A percentile compares a stretch with the other conserved stretches of the same genome.
phyloP scores from a whole-genome alignment of 140 eudicot species.

The Ambrosia hybrid region DNA sequence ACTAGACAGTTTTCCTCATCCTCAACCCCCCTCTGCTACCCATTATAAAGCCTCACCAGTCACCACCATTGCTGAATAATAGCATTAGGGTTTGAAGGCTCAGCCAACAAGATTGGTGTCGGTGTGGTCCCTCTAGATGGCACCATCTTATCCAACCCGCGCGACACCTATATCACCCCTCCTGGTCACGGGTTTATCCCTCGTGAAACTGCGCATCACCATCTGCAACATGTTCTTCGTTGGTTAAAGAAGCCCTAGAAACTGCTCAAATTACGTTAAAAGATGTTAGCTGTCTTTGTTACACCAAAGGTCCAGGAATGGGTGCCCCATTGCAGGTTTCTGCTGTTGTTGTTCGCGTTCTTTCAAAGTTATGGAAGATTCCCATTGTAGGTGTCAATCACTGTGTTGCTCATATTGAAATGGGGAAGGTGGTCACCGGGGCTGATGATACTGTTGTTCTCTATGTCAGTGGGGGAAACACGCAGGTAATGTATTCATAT shows the following conservation, averaged over 20 bases:
- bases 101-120: slow-evolving; percentile 94
- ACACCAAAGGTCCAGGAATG: slow-evolving; percentile 98
- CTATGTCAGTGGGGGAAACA: slow-evolving; percentile 96
- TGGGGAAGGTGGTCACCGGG: slow-evolving; percentile 94
- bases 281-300: slow-evolving; percentile 80
- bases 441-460: slow-evolving; percentile 90
- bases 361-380: slow-evolving; percentile 89
- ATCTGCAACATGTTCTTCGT: slow-evolving; percentile 71
- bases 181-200: slow-evolving; percentile 96
- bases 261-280: slow-evolving; percentile 54
- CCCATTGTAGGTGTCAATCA: slow-evolving; percentile 92
- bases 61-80: slow-evolving; percentile 31
- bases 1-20: no score
- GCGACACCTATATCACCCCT: slow-evolving; percentile 97
- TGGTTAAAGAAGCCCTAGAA: slow-evolving; percentile 64
- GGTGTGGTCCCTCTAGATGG: slow-evolving; percentile 87
- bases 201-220: slow-evolving; percentile 94
- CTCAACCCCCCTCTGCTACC: no score
- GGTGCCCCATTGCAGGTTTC: slow-evolving; percentile 87
- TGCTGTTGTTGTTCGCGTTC: slow-evolving; percentile 78
- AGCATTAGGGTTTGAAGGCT: slow-evolving; percentile 91
- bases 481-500: slow-evolving; percentile 55
- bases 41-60: no score
- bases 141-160: slow-evolving; percentile 75
- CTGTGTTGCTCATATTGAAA: slow-evolving; percentile 97